Evolutionary conservation across 257 asterid species (phyloP).

Genomic region (Anisodus acutangulus): DNA sequence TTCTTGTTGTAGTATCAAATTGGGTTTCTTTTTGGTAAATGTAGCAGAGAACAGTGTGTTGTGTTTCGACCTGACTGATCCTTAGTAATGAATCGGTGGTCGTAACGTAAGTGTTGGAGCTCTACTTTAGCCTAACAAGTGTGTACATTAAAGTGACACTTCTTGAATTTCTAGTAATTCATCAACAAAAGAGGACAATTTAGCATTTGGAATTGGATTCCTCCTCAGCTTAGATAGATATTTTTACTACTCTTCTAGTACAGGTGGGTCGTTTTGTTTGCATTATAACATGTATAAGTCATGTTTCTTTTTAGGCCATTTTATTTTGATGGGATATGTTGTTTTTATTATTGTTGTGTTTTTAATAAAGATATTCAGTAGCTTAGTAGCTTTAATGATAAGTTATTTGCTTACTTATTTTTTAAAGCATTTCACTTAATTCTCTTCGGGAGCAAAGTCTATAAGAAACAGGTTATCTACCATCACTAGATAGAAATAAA

Average conservation of each 20-base stretch:
- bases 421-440: no score
- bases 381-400: no score
- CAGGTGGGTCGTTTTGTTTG: background rate
- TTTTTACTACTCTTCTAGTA: background rate
- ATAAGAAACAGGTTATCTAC: no score
- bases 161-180: background rate
- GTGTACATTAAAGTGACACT: background rate
- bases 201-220: slow-evolving; percentile 22
- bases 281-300: background rate
- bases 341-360: no score
- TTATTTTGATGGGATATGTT: no score
- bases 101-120: background rate
- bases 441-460: no score
- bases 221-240: slow-evolving; percentile 8
- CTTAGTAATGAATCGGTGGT: slow-evolving; percentile 12
- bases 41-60: background rate
- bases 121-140: slow-evolving; percentile 15
- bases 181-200: background rate
- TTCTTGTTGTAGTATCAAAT: no score
- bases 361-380: no score
- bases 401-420: no score
- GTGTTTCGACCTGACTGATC: background rate
- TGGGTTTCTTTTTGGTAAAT: background rate
- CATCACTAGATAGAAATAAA: no score
- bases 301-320: no score